Conservation (phyloP, 257 asterid species). For the Ocimum tenuiflorum region DNA sequence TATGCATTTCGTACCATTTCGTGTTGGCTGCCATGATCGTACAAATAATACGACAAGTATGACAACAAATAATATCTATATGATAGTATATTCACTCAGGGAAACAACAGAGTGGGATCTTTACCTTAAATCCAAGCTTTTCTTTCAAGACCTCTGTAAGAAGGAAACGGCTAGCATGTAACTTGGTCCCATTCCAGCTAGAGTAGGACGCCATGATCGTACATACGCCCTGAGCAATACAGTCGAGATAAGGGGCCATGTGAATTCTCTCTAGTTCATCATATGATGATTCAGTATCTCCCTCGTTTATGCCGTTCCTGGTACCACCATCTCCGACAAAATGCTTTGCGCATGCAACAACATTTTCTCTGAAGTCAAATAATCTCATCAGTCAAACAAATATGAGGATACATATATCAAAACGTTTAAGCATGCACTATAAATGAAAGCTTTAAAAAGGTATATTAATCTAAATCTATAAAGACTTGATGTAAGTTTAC, state of each 20-base stretch:
- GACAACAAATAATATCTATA: neutral
- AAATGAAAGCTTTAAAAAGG: neutral
- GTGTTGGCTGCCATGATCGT: neutral
- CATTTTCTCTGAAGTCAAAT: conserved; percentile 53
- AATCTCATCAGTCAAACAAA: conserved; percentile 29
- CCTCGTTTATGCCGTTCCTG: conserved; percentile 64
- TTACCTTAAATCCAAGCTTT: conserved; percentile 81
- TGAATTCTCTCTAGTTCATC: conserved; percentile 72
- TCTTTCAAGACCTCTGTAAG: conserved; percentile 70
- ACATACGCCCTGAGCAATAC: conserved; percentile 73
- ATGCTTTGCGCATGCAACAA: conserved; percentile 88
- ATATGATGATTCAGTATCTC: conserved; percentile 52
- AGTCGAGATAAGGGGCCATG: conserved; percentile 68
- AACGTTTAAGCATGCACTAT: too few species aligned
- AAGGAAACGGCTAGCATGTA: conserved; percentile 53
- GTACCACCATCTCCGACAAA: conserved; percentile 93
- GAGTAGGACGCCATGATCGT: conserved; percentile 85
- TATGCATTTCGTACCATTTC: neutral
- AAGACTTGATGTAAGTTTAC: neutral
- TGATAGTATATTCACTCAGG: neutral
- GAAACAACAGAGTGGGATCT: neutral
- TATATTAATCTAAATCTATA: neutral
- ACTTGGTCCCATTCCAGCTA: conserved; percentile 70
- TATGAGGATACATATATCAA: neutral
- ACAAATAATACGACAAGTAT: neutral